These are phyloP conservation scores for Exophiala sp. DNA, from an alignment of 2,329 filamentous ascomycete genomes.

Conservation along the genomic window DNA sequence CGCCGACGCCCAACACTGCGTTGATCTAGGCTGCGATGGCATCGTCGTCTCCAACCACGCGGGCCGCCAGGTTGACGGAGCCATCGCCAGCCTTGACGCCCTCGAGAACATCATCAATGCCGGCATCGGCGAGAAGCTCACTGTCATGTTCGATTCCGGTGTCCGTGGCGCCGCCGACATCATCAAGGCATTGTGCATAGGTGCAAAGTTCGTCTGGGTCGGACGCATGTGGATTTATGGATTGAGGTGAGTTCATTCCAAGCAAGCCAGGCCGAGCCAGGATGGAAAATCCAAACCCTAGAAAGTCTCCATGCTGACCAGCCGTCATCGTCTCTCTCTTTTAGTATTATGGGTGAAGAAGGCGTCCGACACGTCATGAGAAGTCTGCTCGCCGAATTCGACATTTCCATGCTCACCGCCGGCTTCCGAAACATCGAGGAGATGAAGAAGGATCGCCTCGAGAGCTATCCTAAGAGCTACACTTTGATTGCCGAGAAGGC, in stretches of 20 bases:
- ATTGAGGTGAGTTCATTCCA: conserved; percentile 30
- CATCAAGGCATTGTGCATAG: conserved; percentile 56
- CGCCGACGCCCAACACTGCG: conserved; percentile 55
- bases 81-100: conserved; percentile 54
- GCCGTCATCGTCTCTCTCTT: not conserved
- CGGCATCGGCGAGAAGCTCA: conserved; percentile 43
- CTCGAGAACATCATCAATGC: conserved; percentile 53
- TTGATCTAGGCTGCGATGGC: conserved; percentile 57
- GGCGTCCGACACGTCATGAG: conserved; percentile 59
- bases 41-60: conserved; percentile 68
- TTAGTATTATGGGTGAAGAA: conserved; percentile 53
- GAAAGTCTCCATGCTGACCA: too few species aligned
- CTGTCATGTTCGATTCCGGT: conserved; percentile 58
- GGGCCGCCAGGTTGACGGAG: conserved; percentile 59
- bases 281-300: too few species aligned
- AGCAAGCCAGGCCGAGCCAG: too few species aligned
- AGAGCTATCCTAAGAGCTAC: conserved; percentile 42
- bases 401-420: conserved; percentile 56
- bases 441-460: conserved; percentile 40
- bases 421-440: conserved; percentile 51
- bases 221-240: conserved; percentile 58
- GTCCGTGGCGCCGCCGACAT: conserved; percentile 53
- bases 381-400: conserved; percentile 55
- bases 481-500: conserved; percentile 36
- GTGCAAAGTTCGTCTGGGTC: conserved; percentile 58